Evolutionary conservation across 2,329 filamentous ascomycete genomes (phyloP).

Genomic region (Penicillium carneum): DNA sequence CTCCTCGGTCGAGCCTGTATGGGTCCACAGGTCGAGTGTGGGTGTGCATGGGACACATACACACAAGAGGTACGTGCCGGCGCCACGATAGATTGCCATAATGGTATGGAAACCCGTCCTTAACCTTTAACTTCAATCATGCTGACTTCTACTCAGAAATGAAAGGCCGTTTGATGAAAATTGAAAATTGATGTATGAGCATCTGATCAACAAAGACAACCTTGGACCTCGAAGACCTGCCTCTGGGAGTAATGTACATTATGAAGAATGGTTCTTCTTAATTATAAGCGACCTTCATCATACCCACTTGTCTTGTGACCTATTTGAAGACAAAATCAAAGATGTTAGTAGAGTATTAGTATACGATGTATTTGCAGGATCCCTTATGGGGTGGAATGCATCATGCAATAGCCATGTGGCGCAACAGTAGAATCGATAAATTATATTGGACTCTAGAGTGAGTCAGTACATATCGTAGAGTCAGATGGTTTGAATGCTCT

Average conservation of each 20-base stretch:
- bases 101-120: slow-evolving; percentile 34
- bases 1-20: slow-evolving; percentile 13
- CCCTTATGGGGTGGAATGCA: slow-evolving; percentile 12
- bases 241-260: slow-evolving; percentile 11
- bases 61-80: slow-evolving; percentile 37
- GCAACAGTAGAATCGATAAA: slow-evolving; percentile 4
- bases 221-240: background rate
- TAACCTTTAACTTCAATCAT: background rate
- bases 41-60: slow-evolving; percentile 7
- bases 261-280: background rate
- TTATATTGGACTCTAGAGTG: background rate
- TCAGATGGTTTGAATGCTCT: background rate
- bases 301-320: background rate
- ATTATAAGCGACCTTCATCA: background rate
- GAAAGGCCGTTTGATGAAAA: slow-evolving; percentile 24
- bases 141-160: slow-evolving; percentile 35
- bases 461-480: background rate
- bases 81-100: slow-evolving; percentile 37
- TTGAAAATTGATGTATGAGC: slow-evolving; percentile 9
- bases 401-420: slow-evolving; percentile 28
- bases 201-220: slow-evolving; percentile 7
- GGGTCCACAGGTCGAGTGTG: background rate
- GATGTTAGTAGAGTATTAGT: background rate
- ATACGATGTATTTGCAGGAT: slow-evolving; percentile 1
- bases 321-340: background rate